Base-by-base conservation (phyloP, 2,329 filamentous ascomycete species). In the Alternaria brassicicola region DNA sequence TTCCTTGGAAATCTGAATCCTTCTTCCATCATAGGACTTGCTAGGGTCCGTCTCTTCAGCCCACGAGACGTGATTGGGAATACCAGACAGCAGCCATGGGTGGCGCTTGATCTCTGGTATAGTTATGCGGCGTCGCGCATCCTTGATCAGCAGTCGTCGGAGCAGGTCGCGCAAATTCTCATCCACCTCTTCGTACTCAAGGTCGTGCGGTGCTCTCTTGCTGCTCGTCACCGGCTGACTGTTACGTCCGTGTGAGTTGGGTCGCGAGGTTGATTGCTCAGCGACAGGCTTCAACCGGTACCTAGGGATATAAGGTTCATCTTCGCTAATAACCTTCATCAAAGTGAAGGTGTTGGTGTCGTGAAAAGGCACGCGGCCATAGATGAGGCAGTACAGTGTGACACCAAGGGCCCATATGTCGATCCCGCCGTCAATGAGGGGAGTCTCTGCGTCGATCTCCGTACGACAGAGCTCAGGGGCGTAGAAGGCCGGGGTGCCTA, bases 381-480 rank as follows among this genome's bases (percentile, higher is more conserved):
- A 99, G 54, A 99, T 88, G 76, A 99, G 88, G 72, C 94, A 97
- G 78, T 97, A 99, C 2, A 99, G 85, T 0, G 95, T 99, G 19
- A 99, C 92, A 21, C 95, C 95, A 21, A 99, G 83, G 10, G 95
- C 97, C 95, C 95, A 99, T 15, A 99, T 89, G 72, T 99, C 95
- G 66, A 99, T 97, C 69, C 96, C 92, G 68, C 92, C 92, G 4
- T 93, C 97, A 38, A 99, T 79, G 84, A 94, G 65, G 85, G 92
- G 70, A 85, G 90, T 71, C 84, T 87, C 68, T 78, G 76, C 69
- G 62, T 83, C 88, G 23, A 88, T 78, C 59, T 95, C 93, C 2
- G 92, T 96, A 75, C 93, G 95, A 79, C 95, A 99, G 35, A 99
- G 84, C 76, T 99, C 95, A 4, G 95, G 95, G 1, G 95, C 95